Conservation (phyloP, 306 rosid species). For the Sesbania bispinosa region DNA sequence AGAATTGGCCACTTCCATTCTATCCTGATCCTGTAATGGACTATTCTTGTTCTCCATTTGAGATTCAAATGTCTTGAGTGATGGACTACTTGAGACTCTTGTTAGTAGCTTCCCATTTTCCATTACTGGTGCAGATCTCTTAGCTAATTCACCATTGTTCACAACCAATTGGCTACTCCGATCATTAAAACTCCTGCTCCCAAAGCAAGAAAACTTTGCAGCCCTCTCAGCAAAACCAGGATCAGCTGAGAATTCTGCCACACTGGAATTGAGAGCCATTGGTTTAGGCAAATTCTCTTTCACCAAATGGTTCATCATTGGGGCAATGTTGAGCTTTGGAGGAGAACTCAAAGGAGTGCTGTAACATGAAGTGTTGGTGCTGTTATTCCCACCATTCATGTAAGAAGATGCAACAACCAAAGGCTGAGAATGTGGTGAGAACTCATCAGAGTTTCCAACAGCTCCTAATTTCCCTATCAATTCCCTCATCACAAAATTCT, state of each 20-base stretch:
- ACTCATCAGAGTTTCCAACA: constrained; percentile 48
- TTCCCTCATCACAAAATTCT: constrained; percentile 58
- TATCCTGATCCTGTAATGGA: constrained; percentile 38
- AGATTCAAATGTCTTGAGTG: constrained; percentile 63
- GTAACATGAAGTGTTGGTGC: constrained; percentile 53
- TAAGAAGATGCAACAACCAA: too few species aligned
- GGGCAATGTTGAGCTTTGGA: constrained; percentile 45
- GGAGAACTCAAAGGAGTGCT: constrained; percentile 64
- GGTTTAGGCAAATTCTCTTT: too few species aligned
- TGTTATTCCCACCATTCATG: too few species aligned
- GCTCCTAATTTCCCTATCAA: constrained; percentile 58
- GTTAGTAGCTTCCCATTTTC: constrained; percentile 40
- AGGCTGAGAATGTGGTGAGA: constrained; percentile 47
- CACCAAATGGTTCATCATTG: constrained; percentile 28
- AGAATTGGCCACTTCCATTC: constrained; percentile 41
- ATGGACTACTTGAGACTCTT: constrained; percentile 76
- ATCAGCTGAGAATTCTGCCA: constrained; percentile 67
- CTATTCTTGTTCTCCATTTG: too few species aligned
- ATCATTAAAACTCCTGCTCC: constrained; percentile 77
- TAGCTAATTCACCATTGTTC: constrained; percentile 40
- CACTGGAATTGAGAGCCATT: constrained; percentile 51
- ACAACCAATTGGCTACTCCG: constrained; percentile 40
- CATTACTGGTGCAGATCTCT: constrained; percentile 35
- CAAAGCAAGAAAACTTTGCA: constrained; percentile 88
- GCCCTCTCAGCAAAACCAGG: constrained; percentile 96